These are phyloP conservation scores for Solanum gandarillasii DNA, from an alignment of 257 asterid genomes.

Conservation along the genomic window DNA sequence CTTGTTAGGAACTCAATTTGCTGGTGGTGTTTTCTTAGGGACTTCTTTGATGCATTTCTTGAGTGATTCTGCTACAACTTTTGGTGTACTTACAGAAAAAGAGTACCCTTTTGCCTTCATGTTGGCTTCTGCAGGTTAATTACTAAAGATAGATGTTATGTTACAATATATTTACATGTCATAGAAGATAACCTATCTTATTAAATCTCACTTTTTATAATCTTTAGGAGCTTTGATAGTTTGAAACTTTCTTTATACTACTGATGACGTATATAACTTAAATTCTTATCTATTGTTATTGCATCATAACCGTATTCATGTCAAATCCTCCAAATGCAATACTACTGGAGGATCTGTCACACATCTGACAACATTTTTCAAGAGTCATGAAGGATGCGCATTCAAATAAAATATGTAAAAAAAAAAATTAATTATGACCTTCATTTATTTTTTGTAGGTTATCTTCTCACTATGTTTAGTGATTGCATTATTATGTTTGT, in stretches of 20 bases:
- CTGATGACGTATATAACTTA: not conserved
- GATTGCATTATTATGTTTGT: slow-evolving; percentile 38
- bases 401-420: not conserved
- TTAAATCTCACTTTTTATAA: not conserved
- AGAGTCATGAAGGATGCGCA: not conserved
- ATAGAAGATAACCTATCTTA: not conserved
- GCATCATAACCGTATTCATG: not conserved
- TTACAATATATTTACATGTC: not conserved
- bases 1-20: slow-evolving; percentile 72
- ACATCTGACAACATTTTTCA: not conserved
- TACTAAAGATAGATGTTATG: not conserved
- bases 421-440: not conserved
- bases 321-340: not conserved
- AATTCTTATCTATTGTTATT: not conserved
- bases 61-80: slow-evolving; percentile 49
- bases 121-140: slow-evolving; percentile 61
- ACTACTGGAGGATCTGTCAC: no score
- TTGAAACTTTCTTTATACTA: not conserved
- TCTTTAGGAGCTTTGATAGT: not conserved
- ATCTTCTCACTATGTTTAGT: slow-evolving; percentile 66
- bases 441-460: slow-evolving; percentile 26
- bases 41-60: slow-evolving; percentile 81
- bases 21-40: slow-evolving; percentile 86
- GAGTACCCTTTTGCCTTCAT: slow-evolving; percentile 68
- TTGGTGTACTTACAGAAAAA: slow-evolving; percentile 32